Percentiles rank a stretch among this genome's conserved stretches.
Conservation (phyloP, 768 basidiomycete genomes). For the Naganishia randhawae region DNA sequence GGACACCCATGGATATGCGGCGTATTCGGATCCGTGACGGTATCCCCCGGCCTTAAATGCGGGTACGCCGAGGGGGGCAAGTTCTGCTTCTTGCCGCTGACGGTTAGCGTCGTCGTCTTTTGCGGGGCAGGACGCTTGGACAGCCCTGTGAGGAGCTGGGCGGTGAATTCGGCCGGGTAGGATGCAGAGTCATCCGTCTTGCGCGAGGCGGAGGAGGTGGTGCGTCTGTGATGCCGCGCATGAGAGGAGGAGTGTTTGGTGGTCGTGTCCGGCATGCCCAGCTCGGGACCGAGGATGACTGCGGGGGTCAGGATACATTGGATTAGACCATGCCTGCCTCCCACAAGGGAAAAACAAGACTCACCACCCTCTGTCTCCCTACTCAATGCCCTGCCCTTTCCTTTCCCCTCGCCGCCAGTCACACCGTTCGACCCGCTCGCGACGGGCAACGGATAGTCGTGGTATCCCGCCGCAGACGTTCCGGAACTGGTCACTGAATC, state of each 20-base stretch:
- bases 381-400: neutral
- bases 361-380: neutral
- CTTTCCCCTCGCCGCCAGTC: neutral
- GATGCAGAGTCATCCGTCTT: slow-evolving; percentile 18
- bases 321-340: too few species aligned
- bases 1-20: slow-evolving; percentile 31
- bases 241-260: too few species aligned
- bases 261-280: too few species aligned
- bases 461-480: neutral
- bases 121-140: slow-evolving; percentile 16
- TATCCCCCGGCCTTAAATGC: slow-evolving; percentile 30
- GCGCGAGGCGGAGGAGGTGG: slow-evolving; percentile 13
- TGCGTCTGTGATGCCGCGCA: neutral
- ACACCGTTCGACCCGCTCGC: neutral
- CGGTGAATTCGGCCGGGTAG: slow-evolving; percentile 14
- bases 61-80: slow-evolving; percentile 16
- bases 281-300: slow-evolving; percentile 4
- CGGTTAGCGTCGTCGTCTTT: slow-evolving; percentile 5
- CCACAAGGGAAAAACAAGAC: neutral
- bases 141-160: slow-evolving; percentile 9
- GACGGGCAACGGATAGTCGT: neutral
- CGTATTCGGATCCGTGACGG: slow-evolving; percentile 23
- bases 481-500: slow-evolving; percentile 15
- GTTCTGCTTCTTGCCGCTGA: slow-evolving; percentile 11
- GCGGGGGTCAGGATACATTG: neutral